Conservation (phyloP, 139 green algal species). For the Micromonas pusilla region DNA sequence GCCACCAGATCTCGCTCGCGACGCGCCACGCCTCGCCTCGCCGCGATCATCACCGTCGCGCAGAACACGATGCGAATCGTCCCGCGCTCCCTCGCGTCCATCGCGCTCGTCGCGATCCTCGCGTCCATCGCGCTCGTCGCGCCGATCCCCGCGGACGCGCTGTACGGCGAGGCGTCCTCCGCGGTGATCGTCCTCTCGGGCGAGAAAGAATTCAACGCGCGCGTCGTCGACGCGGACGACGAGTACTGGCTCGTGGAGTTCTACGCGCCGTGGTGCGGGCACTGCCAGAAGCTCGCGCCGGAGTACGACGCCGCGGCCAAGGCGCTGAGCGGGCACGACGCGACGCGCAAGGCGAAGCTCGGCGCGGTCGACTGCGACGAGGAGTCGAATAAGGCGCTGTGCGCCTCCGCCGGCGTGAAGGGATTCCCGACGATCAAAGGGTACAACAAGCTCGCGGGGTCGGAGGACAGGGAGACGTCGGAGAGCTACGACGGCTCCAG, state of each 20-base stretch:
- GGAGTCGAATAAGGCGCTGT: conserved; percentile 6
- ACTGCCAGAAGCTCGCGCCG: conserved; percentile 27
- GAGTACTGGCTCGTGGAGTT: conserved; percentile 19
- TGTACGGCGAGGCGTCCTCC: neutral
- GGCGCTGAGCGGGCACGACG: conserved; percentile 1
- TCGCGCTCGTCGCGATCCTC: neutral
- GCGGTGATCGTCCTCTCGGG: neutral
- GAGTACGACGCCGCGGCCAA: conserved; percentile 22
- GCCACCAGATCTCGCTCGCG: no score
- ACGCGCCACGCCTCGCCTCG: no score
- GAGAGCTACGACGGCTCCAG: conserved; percentile 1
- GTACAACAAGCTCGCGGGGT: conserved; percentile 3
- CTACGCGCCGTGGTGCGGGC: conserved; percentile 29
- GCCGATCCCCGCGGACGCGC: neutral
- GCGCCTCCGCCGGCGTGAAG: conserved; percentile 4
- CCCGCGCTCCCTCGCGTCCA: neutral
- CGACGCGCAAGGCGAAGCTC: conserved; percentile 10
- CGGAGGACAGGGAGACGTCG: neutral
- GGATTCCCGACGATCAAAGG: conserved; percentile 27
- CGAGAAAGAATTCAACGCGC: neutral
- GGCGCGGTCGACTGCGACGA: conserved; percentile 30
- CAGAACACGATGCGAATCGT: neutral
- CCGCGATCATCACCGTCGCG: no score
- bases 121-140: neutral
- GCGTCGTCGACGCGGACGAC: neutral